Base-by-base conservation (phyloP, 148 eudicot species). In the Bassia scoparia region DNA sequence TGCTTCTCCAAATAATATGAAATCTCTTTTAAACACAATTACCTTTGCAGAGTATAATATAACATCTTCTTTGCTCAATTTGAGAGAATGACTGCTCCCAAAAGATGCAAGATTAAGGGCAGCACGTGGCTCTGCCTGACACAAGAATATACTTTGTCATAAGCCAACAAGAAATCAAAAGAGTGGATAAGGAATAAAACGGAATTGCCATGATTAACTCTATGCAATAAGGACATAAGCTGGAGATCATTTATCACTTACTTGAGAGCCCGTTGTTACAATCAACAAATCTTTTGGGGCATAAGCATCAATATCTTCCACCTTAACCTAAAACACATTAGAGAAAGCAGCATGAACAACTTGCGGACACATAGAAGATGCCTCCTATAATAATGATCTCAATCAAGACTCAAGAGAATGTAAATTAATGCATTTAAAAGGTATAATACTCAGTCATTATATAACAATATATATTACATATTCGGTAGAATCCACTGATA, bases 61-160 rank as follows among this genome's bases (percentile, higher is more conserved):
- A 56, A 88, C 53, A 76, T 94, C 98, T 41, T 94, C 98, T 85
- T 94, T 94, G 89, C 67, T 89, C 76, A 94, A 75, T 82, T 94
- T 94, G 78, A 94, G 96, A 33, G 97, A 89, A 87, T 94, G 97
- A 76, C 98, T 91, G 79, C 97, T 88, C 78, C 97, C 97, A 69
- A 68, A 88, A 31, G 98, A 94, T 38, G 98, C 97, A 81, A 94
- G 98, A 81, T 94, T 94, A 81, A 94, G 84, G 68, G 98, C 98
- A 73, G 98, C 98, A 87, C 97, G 98, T 71, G 97, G 89, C 78
- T 94, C 98, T 83, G 96, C 98, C 98, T 94, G 92, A 89, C 89
- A 95, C 84, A 83, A 72, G 44, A 76, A 48, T 69, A 78, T 41
- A 81, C 53, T 48, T 71, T 60, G 75, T 83, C 81, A 80, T 56